Conservation (phyloP, 2,329 filamentous ascomycete species). For the Fusarium sororula region DNA sequence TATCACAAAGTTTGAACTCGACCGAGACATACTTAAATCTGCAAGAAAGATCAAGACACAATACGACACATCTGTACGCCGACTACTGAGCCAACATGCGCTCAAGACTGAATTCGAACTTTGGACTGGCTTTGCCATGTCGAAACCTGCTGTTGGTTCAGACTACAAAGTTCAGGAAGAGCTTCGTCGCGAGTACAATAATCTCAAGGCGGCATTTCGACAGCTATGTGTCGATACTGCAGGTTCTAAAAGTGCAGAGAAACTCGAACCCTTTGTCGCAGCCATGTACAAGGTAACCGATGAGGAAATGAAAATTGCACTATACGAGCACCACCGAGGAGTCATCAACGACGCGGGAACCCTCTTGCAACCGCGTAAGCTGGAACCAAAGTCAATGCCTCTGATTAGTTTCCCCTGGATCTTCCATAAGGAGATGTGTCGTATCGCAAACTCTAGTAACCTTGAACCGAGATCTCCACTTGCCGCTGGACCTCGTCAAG, state of each 20-base stretch:
- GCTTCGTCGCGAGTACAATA: conserved; percentile 72
- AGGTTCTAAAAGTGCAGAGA: conserved; percentile 65
- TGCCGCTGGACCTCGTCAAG: conserved; percentile 19
- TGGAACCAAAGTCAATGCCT: conserved; percentile 67
- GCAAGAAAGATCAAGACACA: conserved; percentile 75
- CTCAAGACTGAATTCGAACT: conserved; percentile 91
- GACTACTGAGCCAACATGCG: conserved; percentile 86
- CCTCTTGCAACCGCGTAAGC: conserved; percentile 28
- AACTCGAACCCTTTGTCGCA: conserved; percentile 76
- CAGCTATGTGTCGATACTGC: conserved; percentile 70
- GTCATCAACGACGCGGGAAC: conserved; percentile 48
- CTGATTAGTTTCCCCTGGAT: conserved; percentile 96
- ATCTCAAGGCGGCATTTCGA: conserved; percentile 75
- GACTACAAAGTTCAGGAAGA: conserved; percentile 92
- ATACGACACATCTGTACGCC: conserved; percentile 80
- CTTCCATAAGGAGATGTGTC: conserved; percentile 69
- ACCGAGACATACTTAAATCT: conserved; percentile 62
- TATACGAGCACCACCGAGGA: conserved; percentile 53
- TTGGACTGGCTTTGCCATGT: conserved; percentile 85
- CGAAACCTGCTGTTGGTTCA: conserved; percentile 73
- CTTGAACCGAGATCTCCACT: conserved; percentile 30
- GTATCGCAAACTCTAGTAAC: conserved; percentile 40
- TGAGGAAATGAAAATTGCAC: conserved; percentile 70
- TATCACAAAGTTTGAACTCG: conserved; percentile 67
- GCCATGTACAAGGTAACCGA: conserved; percentile 90